A percentile compares a stretch with the other conserved stretches of the same genome.
phyloP scores from a whole-genome alignment of 2,329 filamentous ascomycete species.

The Phyllosticta citrichinensis region DNA sequence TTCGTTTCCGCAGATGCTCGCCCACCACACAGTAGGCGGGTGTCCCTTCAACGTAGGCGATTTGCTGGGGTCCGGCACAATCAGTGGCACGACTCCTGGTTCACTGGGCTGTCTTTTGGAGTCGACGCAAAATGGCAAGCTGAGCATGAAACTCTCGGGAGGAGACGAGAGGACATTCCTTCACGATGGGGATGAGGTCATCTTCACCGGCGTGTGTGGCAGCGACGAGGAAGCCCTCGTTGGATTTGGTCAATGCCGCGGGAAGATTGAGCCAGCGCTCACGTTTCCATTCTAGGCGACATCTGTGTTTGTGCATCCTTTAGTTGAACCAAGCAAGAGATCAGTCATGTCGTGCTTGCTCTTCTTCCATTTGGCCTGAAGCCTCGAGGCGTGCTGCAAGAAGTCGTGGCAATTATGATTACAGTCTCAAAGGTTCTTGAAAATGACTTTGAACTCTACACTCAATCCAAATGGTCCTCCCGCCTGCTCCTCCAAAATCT shows the following conservation, averaged over 20 bases:
- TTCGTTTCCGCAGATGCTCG: conserved; percentile 75
- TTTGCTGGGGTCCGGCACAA: conserved; percentile 68
- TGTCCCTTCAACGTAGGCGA: conserved; percentile 67
- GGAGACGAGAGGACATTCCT: conserved; percentile 62
- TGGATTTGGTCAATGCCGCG: conserved; percentile 66
- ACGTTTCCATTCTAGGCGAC: background rate
- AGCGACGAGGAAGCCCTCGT: conserved; percentile 49
- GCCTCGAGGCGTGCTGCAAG: no score
- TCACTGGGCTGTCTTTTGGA: conserved; percentile 63
- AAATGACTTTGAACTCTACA: no score
- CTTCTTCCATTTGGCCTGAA: no score
- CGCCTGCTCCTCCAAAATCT: background rate
- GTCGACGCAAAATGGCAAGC: conserved; percentile 60
- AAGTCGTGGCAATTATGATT: no score
- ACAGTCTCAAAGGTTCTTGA: no score
- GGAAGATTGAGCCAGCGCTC: conserved; percentile 42
- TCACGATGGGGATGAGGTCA: conserved; percentile 62
- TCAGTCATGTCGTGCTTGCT: background rate
- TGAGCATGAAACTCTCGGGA: conserved; percentile 48
- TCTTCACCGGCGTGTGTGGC: conserved; percentile 56
- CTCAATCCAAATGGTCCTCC: no score
- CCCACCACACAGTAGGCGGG: conserved; percentile 67
- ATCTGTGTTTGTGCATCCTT: background rate
- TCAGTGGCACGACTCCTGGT: conserved; percentile 51
- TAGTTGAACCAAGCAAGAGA: background rate